Conservation (phyloP, 306 rosid genomes). For the Vachellia pachyceras region DNA sequence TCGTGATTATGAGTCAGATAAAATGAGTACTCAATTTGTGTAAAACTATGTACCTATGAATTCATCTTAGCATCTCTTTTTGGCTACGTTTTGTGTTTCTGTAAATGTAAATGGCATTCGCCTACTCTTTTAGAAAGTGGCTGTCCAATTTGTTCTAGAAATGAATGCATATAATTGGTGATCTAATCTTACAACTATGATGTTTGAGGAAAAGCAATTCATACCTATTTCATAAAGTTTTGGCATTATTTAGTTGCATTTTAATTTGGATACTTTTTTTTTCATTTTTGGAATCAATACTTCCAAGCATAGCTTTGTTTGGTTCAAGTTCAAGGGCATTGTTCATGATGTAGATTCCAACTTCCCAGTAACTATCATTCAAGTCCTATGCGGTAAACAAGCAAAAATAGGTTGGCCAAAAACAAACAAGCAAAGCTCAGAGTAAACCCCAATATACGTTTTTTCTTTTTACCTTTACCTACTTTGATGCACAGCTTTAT, state of each 20-base stretch:
- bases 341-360: background rate
- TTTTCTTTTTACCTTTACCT: background rate
- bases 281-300: background rate
- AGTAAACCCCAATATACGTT: background rate
- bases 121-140: background rate
- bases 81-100: background rate
- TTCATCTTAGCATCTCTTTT: background rate
- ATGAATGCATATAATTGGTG: background rate
- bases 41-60: background rate
- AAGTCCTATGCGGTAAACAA: background rate
- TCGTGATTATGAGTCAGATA: background rate
- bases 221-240: background rate
- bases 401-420: background rate
- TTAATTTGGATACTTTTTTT: background rate
- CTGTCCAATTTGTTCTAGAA: too few relatives aligned
- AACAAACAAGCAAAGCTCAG: background rate
- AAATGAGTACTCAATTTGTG: background rate
- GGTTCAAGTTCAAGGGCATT: background rate
- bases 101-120: background rate
- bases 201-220: background rate
- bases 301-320: background rate
- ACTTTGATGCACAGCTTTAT: background rate
- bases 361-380: background rate
- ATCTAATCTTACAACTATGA: background rate
- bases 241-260: background rate